Evolutionary conservation across 83 land plant genomes (phyloP).

Genomic region (Diphasiastrum complanatum): DNA sequence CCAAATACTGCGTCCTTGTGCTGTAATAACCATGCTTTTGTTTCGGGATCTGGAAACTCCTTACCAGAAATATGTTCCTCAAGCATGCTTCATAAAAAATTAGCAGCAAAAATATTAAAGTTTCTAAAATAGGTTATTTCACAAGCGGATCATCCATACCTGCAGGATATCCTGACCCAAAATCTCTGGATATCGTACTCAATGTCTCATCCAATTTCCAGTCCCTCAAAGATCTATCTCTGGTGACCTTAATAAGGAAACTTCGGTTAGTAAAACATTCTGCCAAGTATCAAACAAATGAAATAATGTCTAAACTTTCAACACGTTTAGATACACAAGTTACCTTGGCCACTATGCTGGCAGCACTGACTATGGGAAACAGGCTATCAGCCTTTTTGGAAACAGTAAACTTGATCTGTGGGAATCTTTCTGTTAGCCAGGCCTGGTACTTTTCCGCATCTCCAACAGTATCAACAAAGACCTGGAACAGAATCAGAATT

Average conservation of each 20-base stretch:
- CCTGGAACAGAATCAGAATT: constrained; percentile 48
- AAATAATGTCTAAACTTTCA: too few relatives aligned
- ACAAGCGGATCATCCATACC: constrained; percentile 31
- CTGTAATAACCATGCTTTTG: constrained; percentile 81
- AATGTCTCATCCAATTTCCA: constrained; percentile 80
- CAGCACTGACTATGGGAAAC: constrained; percentile 98
- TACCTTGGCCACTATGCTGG: constrained; percentile 96
- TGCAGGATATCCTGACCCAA: constrained; percentile 98
- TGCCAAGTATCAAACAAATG: not conserved
- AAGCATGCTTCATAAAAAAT: not conserved
- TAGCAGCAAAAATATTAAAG: not conserved
- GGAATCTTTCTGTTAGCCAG: constrained; percentile 66
- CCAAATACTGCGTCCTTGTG: constrained; percentile 84
- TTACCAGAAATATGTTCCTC: not conserved
- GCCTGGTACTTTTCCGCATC: constrained; percentile 83
- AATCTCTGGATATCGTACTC: constrained; percentile 48
- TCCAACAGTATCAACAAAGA: constrained; percentile 90
- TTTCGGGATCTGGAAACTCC: constrained; percentile 60
- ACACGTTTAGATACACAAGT: too few relatives aligned
- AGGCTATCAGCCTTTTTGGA: constrained; percentile 97
- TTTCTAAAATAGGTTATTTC: not conserved
- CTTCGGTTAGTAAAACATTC: not conserved
- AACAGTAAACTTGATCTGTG: constrained; percentile 77
- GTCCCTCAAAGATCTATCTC: constrained; percentile 70
- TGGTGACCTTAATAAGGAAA: constrained; percentile 57